Evolutionary conservation across 2,329 filamentous ascomycete species (phyloP).

Genomic region (Tolypocladium album): DNA sequence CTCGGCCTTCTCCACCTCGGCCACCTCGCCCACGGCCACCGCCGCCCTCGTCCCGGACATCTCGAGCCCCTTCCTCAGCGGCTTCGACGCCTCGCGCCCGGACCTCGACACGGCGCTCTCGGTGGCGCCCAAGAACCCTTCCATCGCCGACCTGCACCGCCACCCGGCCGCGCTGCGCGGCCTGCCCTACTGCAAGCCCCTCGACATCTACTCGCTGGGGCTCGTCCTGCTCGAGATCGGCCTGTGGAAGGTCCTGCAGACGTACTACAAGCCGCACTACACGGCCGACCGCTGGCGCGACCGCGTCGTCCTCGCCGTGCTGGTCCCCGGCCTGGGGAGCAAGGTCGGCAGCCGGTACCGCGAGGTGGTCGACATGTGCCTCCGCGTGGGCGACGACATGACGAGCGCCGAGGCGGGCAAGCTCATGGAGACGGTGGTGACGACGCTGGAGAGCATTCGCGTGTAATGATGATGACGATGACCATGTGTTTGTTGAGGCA

Average conservation of each 20-base stretch:
- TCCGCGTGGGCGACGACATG: constrained; percentile 25
- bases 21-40: constrained; percentile 20
- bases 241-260: constrained; percentile 32
- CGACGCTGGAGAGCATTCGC: constrained; percentile 25
- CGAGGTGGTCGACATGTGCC: constrained; percentile 29
- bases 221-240: constrained; percentile 40
- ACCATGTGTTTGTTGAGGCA: neutral
- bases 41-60: constrained; percentile 28
- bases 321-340: constrained; percentile 28
- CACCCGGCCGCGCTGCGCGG: constrained; percentile 31
- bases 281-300: constrained; percentile 30
- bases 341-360: constrained; percentile 29
- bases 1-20: constrained; percentile 23
- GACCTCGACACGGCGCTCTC: constrained; percentile 40
- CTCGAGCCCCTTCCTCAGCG: constrained; percentile 32
- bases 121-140: constrained; percentile 29
- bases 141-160: constrained; percentile 32
- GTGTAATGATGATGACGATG: constrained; percentile 10
- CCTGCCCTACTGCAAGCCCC: constrained; percentile 33
- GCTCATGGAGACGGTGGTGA: constrained; percentile 31
- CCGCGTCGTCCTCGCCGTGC: constrained; percentile 25
- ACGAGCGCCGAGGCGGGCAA: constrained; percentile 23
- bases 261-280: constrained; percentile 30
- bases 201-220: constrained; percentile 42
- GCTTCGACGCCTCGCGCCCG: constrained; percentile 45